phyloP scores from a whole-genome alignment of 768 basidiomycete genomes.

The Lentinula lateritia region DNA sequence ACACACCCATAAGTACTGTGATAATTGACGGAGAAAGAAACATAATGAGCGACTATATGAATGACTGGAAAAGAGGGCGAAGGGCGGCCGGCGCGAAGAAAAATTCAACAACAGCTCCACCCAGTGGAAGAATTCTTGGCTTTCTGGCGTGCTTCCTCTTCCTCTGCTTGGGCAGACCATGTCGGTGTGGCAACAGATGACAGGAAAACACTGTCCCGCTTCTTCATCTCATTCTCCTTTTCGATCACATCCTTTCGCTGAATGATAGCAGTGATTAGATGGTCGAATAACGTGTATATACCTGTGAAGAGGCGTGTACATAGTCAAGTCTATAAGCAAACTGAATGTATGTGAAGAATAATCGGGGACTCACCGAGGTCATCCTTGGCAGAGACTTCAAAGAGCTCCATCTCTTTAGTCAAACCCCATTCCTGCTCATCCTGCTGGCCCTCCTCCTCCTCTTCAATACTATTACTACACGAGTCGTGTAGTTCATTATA shows the following conservation, averaged over 20 bases:
- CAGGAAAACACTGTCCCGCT: conserved; percentile 81
- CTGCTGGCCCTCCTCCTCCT: conserved; percentile 55
- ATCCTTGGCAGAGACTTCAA: conserved; percentile 90
- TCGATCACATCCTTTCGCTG: conserved; percentile 74
- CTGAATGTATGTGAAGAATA: neutral
- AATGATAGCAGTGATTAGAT: conserved; percentile 78
- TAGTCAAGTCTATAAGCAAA: neutral
- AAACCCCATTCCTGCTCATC: conserved; percentile 70
- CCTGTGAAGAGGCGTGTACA: conserved; percentile 36
- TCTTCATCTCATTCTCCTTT: conserved; percentile 71
- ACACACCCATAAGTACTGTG: conserved; percentile 9
- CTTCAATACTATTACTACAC: conserved; percentile 62
- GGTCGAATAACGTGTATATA: conserved; percentile 73
- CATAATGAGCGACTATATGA: conserved; percentile 12
- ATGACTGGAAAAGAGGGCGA: conserved; percentile 3
- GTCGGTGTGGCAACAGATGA: conserved; percentile 55
- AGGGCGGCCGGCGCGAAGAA: conserved; percentile 20
- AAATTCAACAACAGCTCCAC: conserved; percentile 65
- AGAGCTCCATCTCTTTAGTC: conserved; percentile 80
- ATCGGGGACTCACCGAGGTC: conserved; percentile 56
- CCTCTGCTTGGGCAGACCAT: conserved; percentile 78
- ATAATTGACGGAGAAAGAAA: conserved; percentile 12
- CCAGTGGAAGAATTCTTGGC: conserved; percentile 39
- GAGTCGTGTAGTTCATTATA: conserved; percentile 56
- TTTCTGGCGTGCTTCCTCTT: conserved; percentile 64